Percentiles rank a stretch among this genome's conserved stretches.
Evolutionary conservation across 192 early-diverging fungal species (phyloP).

Genomic region (Backusella sp.): DNA sequence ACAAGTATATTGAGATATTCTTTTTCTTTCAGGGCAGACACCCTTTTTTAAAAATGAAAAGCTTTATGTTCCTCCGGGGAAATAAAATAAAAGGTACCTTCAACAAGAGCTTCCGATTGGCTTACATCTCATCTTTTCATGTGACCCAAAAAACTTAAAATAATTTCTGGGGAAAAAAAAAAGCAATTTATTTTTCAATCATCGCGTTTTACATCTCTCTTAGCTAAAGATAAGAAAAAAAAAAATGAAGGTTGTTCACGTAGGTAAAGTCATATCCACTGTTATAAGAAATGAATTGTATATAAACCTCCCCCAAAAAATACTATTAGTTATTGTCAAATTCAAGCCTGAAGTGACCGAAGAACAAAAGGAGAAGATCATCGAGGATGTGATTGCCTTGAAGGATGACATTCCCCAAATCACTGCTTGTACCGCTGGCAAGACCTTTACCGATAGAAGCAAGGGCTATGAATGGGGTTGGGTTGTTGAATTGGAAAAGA

Average conservation of each 20-base stretch:
- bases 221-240: not conserved
- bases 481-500: conserved; percentile 34
- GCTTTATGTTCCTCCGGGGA: not conserved
- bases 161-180: not conserved
- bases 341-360: conserved; percentile 31
- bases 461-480: conserved; percentile 35
- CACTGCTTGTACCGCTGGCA: conserved; percentile 22
- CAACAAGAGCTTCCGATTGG: not conserved
- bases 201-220: not conserved
- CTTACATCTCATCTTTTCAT: not conserved
- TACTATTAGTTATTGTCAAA: conserved; percentile 24
- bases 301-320: not conserved
- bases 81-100: not conserved
- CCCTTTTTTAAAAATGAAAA: too few species aligned
- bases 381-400: conserved; percentile 23
- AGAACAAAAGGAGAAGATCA: conserved; percentile 8
- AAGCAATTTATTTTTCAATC: not conserved
- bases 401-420: conserved; percentile 35
- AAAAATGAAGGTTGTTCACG: conserved; percentile 23
- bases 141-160: not conserved
- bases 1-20: too few species aligned
- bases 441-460: conserved; percentile 31
- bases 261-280: conserved; percentile 7
- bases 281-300: not conserved
- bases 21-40: too few species aligned